Evolutionary conservation across 768 basidiomycete species (phyloP).

Genomic region (Lentinula raphanica): DNA sequence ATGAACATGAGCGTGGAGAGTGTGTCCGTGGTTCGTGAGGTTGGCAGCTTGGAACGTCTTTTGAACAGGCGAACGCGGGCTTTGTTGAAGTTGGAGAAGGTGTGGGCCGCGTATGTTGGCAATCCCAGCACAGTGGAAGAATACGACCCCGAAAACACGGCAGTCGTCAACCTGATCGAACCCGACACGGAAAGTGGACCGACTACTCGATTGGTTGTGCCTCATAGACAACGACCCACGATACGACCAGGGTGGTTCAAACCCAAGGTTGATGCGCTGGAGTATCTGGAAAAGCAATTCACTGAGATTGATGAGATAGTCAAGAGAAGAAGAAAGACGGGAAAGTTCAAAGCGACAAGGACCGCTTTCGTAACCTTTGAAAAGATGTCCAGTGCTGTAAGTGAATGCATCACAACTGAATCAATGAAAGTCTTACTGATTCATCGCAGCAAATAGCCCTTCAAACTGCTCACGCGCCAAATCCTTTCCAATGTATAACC

Average conservation of each 20-base stretch:
- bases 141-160: slow-evolving; percentile 69
- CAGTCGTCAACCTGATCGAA: slow-evolving; percentile 37
- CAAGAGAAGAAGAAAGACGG: slow-evolving; percentile 60
- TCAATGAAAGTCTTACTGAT: neutral
- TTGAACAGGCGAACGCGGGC: slow-evolving; percentile 80
- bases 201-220: slow-evolving; percentile 61
- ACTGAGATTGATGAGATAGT: slow-evolving; percentile 80
- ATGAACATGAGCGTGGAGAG: slow-evolving; percentile 88
- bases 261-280: slow-evolving; percentile 80
- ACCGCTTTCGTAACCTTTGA: slow-evolving; percentile 96
- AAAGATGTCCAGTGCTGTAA: slow-evolving; percentile 86
- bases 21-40: slow-evolving; percentile 83
- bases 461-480: slow-evolving; percentile 74
- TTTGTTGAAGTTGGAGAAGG: slow-evolving; percentile 70
- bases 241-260: slow-evolving; percentile 71
- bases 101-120: slow-evolving; percentile 90
- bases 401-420: slow-evolving; percentile 26
- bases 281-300: slow-evolving; percentile 80
- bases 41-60: slow-evolving; percentile 63
- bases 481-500: slow-evolving; percentile 62
- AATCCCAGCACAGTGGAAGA: slow-evolving; percentile 86
- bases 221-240: slow-evolving; percentile 72
- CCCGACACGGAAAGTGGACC: slow-evolving; percentile 52
- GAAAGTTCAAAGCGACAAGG: slow-evolving; percentile 76
- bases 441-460: slow-evolving; percentile 78